phyloP scores from a whole-genome alignment of 2,329 filamentous ascomycete species.

The Tolypocladium sp. region DNA sequence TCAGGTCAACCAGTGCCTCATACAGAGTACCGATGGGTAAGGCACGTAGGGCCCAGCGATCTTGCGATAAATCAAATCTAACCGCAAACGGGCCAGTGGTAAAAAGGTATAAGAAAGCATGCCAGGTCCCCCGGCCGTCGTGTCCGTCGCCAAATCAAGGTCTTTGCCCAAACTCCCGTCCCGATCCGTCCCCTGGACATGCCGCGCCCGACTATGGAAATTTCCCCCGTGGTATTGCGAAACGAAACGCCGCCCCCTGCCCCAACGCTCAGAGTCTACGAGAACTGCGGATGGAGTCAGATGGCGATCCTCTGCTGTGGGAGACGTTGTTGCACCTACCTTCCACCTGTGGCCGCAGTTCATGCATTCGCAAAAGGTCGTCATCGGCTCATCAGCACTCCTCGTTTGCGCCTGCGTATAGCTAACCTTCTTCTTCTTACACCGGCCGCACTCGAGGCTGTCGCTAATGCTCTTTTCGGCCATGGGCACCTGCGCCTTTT shows the following conservation, averaged over 20 bases:
- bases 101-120: background rate
- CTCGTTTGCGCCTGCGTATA: constrained; percentile 96
- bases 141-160: background rate
- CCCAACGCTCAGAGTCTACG: constrained; percentile 6
- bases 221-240: background rate
- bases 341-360: constrained; percentile 65
- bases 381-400: constrained; percentile 89
- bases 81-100: background rate
- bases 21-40: background rate
- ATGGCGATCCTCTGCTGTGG: no score
- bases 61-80: background rate
- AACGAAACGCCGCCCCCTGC: constrained; percentile 10
- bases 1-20: background rate
- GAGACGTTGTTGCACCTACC: constrained; percentile 32
- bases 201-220: background rate
- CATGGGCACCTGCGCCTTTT: constrained; percentile 90
- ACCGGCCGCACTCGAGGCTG: constrained; percentile 82
- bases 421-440: constrained; percentile 86
- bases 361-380: constrained; percentile 65
- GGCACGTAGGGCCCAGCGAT: background rate
- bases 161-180: background rate
- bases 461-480: constrained; percentile 84
- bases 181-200: background rate
- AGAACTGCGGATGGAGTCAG: constrained; percentile 9
- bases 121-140: background rate